A percentile compares a stretch with the other conserved stretches of the same genome.
Conservation (phyloP, 1,284 basidiomycete species). For the Coniferiporia sulphurascens region DNA sequence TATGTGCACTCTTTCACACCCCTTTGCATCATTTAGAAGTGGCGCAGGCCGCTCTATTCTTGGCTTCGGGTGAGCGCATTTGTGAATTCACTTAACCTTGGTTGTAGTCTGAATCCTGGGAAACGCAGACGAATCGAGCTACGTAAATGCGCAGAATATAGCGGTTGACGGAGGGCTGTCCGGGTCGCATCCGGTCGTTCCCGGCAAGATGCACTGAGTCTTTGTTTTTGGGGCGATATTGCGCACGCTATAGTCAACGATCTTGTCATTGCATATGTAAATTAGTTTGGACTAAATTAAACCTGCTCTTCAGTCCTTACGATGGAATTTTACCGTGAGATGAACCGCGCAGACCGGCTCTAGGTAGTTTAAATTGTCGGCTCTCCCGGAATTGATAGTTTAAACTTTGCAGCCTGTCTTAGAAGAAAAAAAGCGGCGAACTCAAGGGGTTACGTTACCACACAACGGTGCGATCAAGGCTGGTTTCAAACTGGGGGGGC, state of each 20-base stretch:
- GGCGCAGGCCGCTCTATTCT: constrained; percentile 78
- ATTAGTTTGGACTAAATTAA: too few species aligned
- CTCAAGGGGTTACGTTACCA: constrained; percentile 8
- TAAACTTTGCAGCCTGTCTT: neutral
- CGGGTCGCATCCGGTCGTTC: constrained; percentile 67
- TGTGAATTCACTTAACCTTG: constrained; percentile 22
- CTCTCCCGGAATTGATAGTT: neutral
- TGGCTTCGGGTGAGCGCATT: constrained; percentile 69
- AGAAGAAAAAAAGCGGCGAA: neutral
- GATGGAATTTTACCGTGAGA: too few species aligned
- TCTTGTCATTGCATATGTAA: too few species aligned
- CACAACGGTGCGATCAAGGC: neutral
- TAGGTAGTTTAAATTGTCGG: neutral
- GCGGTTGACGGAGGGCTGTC: constrained; percentile 85
- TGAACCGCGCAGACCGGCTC: too few species aligned
- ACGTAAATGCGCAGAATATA: constrained; percentile 88
- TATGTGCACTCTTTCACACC: constrained; percentile 20
- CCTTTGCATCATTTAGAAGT: constrained; percentile 49
- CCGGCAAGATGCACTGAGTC: constrained; percentile 48
- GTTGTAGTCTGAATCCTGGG: neutral
- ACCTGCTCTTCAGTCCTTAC: too few species aligned
- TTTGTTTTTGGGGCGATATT: neutral
- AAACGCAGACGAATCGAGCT: constrained; percentile 77
- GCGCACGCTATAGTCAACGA: neutral
- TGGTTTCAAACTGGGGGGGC: neutral